phyloP scores from a whole-genome alignment of 2,329 filamentous ascomycete species.

The Exophiala calicioides region DNA sequence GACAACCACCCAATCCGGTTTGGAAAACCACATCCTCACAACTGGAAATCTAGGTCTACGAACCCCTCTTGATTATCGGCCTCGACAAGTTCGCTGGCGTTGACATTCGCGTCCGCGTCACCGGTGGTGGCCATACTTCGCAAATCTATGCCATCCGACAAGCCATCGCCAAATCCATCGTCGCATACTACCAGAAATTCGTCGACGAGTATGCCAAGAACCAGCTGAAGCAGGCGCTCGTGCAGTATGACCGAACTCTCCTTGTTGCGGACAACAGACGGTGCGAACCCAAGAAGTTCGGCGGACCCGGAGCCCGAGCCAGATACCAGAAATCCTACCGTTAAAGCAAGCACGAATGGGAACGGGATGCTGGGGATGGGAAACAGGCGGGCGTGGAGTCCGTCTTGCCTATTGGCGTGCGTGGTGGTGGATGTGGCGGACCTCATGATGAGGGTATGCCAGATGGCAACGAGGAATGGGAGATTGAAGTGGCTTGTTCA shows the following conservation, averaged over 20 bases:
- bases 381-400: too few species aligned
- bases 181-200: conserved; percentile 99
- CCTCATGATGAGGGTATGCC: too few species aligned
- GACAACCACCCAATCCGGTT: conserved; percentile 13
- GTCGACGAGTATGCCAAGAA: conserved; percentile 99
- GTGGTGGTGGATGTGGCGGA: conserved; percentile 6
- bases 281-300: conserved; percentile 96
- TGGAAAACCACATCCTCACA: conserved; percentile 1
- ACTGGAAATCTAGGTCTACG: conserved; percentile 71
- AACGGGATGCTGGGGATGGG: neutral
- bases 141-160: conserved; percentile 99
- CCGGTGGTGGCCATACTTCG: conserved; percentile 95
- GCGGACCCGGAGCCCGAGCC: conserved; percentile 82
- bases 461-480: too few species aligned
- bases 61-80: conserved; percentile 94
- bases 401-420: too few species aligned
- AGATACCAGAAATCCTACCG: conserved; percentile 99
- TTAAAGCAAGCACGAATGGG: conserved; percentile 59
- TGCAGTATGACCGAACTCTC: conserved; percentile 93
- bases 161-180: conserved; percentile 96
- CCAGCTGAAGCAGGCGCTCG: conserved; percentile 94
- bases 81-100: conserved; percentile 96
- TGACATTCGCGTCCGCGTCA: conserved; percentile 95
- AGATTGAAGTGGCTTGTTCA: too few species aligned
- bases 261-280: conserved; percentile 99